A percentile compares a stretch with the other conserved stretches of the same genome.
Evolutionary conservation across 140 eudicot genomes (phyloP).

Genomic region (Anethum foeniculum): DNA sequence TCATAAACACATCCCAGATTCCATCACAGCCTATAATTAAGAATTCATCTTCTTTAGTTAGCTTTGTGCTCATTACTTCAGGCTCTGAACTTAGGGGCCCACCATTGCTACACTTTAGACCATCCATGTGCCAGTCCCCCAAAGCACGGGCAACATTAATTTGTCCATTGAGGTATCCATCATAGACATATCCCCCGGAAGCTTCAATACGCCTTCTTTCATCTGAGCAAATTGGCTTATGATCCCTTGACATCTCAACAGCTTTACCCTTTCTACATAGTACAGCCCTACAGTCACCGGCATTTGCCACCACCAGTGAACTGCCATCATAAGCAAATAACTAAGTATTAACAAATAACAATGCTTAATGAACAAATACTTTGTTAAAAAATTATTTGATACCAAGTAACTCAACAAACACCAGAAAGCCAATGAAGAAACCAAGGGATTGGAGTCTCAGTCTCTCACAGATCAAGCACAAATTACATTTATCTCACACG

Average conservation of each 20-base stretch:
- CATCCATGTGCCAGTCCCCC: slow-evolving; percentile 99
- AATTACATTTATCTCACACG: background rate
- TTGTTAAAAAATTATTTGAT: background rate
- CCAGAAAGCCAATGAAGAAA: background rate
- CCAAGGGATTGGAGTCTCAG: background rate
- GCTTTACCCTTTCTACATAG: slow-evolving; percentile 92
- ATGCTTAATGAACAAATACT: background rate
- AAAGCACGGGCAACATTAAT: slow-evolving; percentile 90
- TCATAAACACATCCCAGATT: slow-evolving; percentile 90
- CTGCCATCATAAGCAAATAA: slow-evolving; percentile 32
- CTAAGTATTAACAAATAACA: slow-evolving; percentile 1
- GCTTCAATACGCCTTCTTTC: slow-evolving; percentile 83
- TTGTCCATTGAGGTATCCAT: slow-evolving; percentile 93
- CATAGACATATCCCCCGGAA: slow-evolving; percentile 77
- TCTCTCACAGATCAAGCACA: background rate
- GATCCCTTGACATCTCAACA: slow-evolving; percentile 88
- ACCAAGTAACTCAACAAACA: background rate
- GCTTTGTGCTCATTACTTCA: slow-evolving; percentile 62
- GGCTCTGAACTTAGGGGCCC: slow-evolving; percentile 92
- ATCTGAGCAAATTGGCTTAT: slow-evolving; percentile 62
- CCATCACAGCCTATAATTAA: slow-evolving; percentile 93
- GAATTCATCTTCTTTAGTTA: slow-evolving; percentile 82
- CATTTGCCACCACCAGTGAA: slow-evolving; percentile 94
- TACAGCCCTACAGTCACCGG: slow-evolving; percentile 95
- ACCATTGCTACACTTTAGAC: slow-evolving; percentile 51